Evolutionary conservation across 441 rosid genomes (phyloP).

Genomic region (Adansonia madagascariensis): DNA sequence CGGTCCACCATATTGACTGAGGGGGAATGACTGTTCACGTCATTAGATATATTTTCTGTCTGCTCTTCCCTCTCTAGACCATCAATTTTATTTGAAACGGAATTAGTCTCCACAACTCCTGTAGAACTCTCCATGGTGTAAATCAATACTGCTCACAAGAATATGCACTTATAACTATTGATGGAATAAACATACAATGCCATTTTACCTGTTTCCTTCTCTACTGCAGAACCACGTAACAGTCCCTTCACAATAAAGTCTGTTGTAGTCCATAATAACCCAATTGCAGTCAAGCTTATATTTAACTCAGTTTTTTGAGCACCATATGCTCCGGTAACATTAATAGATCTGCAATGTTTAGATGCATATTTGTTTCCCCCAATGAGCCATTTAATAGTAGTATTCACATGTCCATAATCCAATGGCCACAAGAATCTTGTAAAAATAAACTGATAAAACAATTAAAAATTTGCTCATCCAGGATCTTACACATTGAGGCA

Average conservation of each 20-base stretch:
- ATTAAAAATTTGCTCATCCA: conserved; percentile 14
- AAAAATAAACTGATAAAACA: not conserved
- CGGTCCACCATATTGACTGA: conserved; percentile 44
- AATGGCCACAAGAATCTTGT: conserved; percentile 1
- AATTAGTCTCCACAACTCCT: conserved; percentile 44
- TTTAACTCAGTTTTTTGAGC: conserved; percentile 92
- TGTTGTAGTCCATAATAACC: conserved; percentile 93
- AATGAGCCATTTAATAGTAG: conserved; percentile 6
- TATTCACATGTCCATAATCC: conserved; percentile 15
- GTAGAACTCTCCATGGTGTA: conserved; percentile 26
- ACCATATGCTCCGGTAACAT: conserved; percentile 98
- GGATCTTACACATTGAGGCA: conserved; percentile 84
- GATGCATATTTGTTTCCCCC: conserved; percentile 24
- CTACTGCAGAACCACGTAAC: conserved; percentile 48
- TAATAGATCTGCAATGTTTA: conserved; percentile 79
- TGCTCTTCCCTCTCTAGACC: conserved; percentile 49
- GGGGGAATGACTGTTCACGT: conserved; percentile 44
- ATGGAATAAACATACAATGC: conserved; percentile 24
- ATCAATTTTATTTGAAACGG: conserved; percentile 45
- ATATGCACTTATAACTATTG: conserved; percentile 16
- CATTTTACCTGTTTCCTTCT: conserved; percentile 59
- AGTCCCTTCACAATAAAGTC: conserved; percentile 91
- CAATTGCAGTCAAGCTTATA: conserved; percentile 95
- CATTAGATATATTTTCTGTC: conserved; percentile 37
- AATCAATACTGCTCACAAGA: conserved; percentile 17